Evolutionary conservation across 129 eudicot genomes (phyloP), one percentile per base, ranked within the genome.

Genomic region (Arctium lappa): DNA sequence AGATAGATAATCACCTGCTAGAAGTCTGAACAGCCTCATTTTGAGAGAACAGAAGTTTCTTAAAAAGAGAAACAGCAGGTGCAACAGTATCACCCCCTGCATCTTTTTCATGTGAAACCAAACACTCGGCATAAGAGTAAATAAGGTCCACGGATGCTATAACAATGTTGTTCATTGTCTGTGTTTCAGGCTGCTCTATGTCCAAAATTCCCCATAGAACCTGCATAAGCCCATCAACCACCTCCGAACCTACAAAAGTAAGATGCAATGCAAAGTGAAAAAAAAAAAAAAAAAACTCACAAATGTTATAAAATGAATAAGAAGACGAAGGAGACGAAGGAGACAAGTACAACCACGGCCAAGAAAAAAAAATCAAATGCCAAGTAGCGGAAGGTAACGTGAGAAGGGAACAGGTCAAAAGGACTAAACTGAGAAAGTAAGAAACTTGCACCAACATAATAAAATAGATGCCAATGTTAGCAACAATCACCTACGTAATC

Each of bases 1-100:
- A 74, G 70, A 82, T 39, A 78, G 62, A 80, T 18, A 72, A 33
- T 18, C 80, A 96, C 99, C 99, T 96, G 98, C 99, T 93, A 79
- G 99, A 86, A 15, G 99, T 96, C 89, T 93, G 99, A 88, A 96
- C 99, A 72, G 99, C 99, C 84, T 93, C 98, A 85, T 93, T 93
- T 32, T 92, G 86, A 30, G 96, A 96, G 76, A 96, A 89, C 32
- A 96, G 84, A 80, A 96, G 97, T 81, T 89, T 93, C 89, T 89
- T 93, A 39, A 96, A 87, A 73, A 96, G 86, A 42, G 82, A 72
- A 79, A 93, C 99, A 82, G 99, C 99, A 85, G 98, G 95, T 6
- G 93, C 92, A 81, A 96, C 95, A 75, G 96, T 87, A 72, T 88
- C 88, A 39, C 77, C 84, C 8, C 92, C 92, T 12, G 84, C 76